Evolutionary conservation across 805 yeast species (phyloP).

Genomic region (Brettanomyces bruxellensis): DNA sequence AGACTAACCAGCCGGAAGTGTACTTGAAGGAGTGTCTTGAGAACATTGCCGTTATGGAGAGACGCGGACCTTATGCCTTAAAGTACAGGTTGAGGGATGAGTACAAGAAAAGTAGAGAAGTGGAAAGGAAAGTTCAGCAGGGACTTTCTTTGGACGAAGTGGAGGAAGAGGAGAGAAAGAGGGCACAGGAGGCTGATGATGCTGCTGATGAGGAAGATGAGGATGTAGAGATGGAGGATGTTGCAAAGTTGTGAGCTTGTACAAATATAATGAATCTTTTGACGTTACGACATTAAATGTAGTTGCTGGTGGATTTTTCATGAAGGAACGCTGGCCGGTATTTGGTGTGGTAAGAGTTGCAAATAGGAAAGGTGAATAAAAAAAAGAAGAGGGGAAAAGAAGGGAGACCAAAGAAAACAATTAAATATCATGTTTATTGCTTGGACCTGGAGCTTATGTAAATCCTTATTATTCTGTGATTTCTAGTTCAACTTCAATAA

Average conservation of each 20-base stretch:
- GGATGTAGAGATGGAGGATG: conserved; percentile 71
- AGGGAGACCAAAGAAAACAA: too few relatives aligned
- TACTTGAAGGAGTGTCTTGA: conserved; percentile 88
- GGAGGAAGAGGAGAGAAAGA: conserved; percentile 22
- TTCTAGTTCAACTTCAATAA: too few relatives aligned
- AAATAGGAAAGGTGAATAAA: too few relatives aligned
- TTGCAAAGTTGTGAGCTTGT: conserved; percentile 28
- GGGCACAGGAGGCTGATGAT: conserved; percentile 20
- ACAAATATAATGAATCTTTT: too few relatives aligned
- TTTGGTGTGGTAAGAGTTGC: too few relatives aligned
- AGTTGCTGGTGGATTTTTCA: too few relatives aligned
- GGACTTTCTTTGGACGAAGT: conserved; percentile 39
- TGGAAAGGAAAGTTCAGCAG: conserved; percentile 56
- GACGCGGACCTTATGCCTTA: conserved; percentile 93
- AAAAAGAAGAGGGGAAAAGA: too few relatives aligned
- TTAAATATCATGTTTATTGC: too few relatives aligned
- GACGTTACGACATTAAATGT: too few relatives aligned
- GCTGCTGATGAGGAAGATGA: conserved; percentile 49
- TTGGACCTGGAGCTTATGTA: too few relatives aligned
- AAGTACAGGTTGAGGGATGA: conserved; percentile 87
- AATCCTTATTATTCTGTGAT: too few relatives aligned
- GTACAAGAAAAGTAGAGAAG: conserved; percentile 71
- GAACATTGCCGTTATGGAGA: conserved; percentile 77
- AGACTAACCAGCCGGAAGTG: conserved; percentile 92
- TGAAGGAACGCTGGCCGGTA: too few relatives aligned